These are phyloP conservation scores for Mortierella sp. DNA, from an alignment of 371 early-diverging fungal species.

Conservation along the genomic window DNA sequence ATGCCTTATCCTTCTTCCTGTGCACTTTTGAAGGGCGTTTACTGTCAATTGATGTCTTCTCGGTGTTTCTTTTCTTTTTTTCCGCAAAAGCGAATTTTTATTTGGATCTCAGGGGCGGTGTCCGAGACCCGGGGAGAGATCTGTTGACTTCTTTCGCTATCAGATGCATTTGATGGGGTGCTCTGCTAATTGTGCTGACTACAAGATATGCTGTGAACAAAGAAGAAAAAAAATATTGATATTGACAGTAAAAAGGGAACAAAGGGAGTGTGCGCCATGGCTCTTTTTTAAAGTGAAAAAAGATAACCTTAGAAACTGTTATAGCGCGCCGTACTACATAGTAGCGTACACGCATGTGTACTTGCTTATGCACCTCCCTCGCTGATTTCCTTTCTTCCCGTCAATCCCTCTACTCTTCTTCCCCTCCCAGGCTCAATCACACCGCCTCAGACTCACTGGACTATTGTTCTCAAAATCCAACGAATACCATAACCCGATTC, in stretches of 20 bases:
- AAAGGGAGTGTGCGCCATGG: neutral
- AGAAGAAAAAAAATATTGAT: neutral
- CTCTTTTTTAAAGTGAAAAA: slow-evolving; percentile 9
- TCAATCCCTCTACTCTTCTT: too few relatives aligned
- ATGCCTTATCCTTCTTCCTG: too few relatives aligned
- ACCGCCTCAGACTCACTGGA: too few relatives aligned
- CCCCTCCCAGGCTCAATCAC: too few relatives aligned
- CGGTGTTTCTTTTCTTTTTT: neutral
- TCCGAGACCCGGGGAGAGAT: slow-evolving; percentile 8
- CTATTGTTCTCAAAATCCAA: too few relatives aligned
- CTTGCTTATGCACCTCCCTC: neutral
- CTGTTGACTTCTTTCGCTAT: neutral
- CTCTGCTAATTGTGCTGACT: slow-evolving; percentile 18
- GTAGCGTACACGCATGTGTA: neutral
- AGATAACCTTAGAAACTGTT: neutral
- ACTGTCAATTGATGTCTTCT: too few relatives aligned
- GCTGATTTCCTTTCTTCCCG: neutral
- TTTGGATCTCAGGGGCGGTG: neutral
- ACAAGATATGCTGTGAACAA: slow-evolving; percentile 10
- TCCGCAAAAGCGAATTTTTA: neutral
- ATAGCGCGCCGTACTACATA: neutral
- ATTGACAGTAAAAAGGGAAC: too few relatives aligned
- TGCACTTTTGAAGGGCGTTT: too few relatives aligned
- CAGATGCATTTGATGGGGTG: slow-evolving; percentile 3
- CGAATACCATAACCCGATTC: too few relatives aligned